Evolutionary conservation across 1,284 basidiomycete genomes (phyloP).

Genomic region (Apiotrichum porosum): DNA sequence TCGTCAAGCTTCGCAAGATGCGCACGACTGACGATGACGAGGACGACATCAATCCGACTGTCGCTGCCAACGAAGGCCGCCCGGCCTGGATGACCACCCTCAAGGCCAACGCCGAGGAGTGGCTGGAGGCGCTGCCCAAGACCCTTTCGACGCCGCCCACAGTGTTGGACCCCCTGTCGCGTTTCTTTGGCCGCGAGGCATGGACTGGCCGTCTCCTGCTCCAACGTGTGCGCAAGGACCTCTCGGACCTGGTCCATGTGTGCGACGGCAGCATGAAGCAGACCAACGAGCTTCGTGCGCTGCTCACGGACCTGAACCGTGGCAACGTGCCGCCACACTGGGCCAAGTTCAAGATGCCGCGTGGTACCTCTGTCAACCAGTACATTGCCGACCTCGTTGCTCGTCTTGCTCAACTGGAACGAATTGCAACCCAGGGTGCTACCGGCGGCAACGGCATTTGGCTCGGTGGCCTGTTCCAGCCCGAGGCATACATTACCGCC

Average conservation of each 20-base stretch:
- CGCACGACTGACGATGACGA: constrained; percentile 83
- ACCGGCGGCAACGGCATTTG: constrained; percentile 56
- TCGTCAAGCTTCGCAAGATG: constrained; percentile 86
- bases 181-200: constrained; percentile 85
- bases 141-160: constrained; percentile 20
- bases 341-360: constrained; percentile 81
- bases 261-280: constrained; percentile 84
- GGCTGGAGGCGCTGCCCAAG: constrained; percentile 68
- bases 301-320: constrained; percentile 83
- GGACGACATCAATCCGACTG: constrained; percentile 58
- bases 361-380: constrained; percentile 69
- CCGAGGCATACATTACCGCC: constrained; percentile 89
- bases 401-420: constrained; percentile 72
- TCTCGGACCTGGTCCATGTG: constrained; percentile 73
- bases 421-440: constrained; percentile 58
- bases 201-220: constrained; percentile 71
- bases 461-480: constrained; percentile 90
- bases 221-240: constrained; percentile 69
- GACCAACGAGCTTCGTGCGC: constrained; percentile 82
- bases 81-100: constrained; percentile 90
- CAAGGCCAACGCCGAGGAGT: constrained; percentile 72
- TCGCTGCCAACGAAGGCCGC: constrained; percentile 63
- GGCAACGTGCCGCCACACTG: constrained; percentile 83
- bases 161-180: constrained; percentile 66
- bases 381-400: constrained; percentile 79